Base-by-base conservation (phyloP, 495 filamentous ascomycete genomes). In the Talaromyces thailandensis region DNA sequence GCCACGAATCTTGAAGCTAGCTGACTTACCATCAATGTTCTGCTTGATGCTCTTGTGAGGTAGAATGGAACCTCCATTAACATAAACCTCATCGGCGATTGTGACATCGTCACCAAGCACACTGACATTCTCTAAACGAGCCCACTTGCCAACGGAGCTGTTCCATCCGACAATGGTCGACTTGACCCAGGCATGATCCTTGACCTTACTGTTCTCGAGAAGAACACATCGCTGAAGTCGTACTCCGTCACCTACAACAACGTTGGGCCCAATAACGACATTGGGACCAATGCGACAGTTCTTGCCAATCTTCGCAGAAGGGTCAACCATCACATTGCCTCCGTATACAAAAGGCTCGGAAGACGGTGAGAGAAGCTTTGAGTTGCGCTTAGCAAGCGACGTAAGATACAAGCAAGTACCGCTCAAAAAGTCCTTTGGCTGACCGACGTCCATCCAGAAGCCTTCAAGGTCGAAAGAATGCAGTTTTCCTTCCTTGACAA, bases 361-460 rank as follows among this genome's bases (percentile, higher is more conserved):
- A 26, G 84, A 73, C 6, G 93, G 78, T 24, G 88, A 86, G 55
- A 99, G 88, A 61, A 89, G 81, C 77, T 95, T 93, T 62, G 90
- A 90, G 71, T 88, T 87, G 78, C 91, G 94, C 84, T 97, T 97
- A 11, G 93, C 83, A 60, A 99, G 85, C 12, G 90, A 95, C 24
- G 89, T 92, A 57, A 99, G 87, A 79, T 98, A 99, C 56, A 99
- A 84, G 75, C 95, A 99, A 65, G 94, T 98, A 63, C 94, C 94
- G 32, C 86, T 90, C 58, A 99, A 81, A 83, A 99, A 99, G 73
- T 99, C 94, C 79, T 99, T 99, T 60, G 94, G 94, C 75, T 99
- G 94, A 67, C 94, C 94, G 62, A 99, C 93, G 69, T 99, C 94
- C 94, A 99, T 99, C 94, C 94, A 99, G 82, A 96, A 99, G 65